Conservation (phyloP, 805 yeast genomes). For the Candida ortonii region DNA sequence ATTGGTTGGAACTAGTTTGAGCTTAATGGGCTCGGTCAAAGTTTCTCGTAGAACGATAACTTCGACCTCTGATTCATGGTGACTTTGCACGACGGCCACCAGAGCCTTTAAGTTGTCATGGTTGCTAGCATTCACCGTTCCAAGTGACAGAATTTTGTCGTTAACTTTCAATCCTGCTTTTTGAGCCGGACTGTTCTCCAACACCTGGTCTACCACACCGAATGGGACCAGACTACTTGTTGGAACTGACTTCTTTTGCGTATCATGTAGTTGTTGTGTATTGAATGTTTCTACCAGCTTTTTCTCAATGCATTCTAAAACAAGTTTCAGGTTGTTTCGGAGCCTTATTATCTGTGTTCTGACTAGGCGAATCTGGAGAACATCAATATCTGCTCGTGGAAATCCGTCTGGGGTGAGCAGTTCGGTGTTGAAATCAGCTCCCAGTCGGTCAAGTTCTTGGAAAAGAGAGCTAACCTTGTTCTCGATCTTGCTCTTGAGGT, state of each 20-base stretch:
- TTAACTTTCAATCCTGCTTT: conserved; percentile 47
- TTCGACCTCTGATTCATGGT: conserved; percentile 20
- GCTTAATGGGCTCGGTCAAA: conserved; percentile 19
- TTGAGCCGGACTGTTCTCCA: conserved; percentile 53
- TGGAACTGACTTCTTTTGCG: neutral
- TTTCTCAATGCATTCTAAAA: conserved; percentile 46
- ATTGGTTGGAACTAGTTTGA: conserved; percentile 43
- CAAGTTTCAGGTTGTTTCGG: conserved; percentile 61
- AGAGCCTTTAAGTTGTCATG: conserved; percentile 48
- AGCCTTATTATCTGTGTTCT: conserved; percentile 65
- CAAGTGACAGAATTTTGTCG: conserved; percentile 58
- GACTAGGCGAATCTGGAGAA: conserved; percentile 60
- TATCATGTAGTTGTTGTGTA: conserved; percentile 8
- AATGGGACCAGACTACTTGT: conserved; percentile 41
- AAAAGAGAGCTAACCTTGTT: conserved; percentile 39
- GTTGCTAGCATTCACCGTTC: conserved; percentile 47
- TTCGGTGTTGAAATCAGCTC: conserved; percentile 57
- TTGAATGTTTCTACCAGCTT: conserved; percentile 41
- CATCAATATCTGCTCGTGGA: conserved; percentile 82
- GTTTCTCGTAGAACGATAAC: conserved; percentile 25
- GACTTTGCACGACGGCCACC: conserved; percentile 41
- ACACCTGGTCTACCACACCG: conserved; percentile 52
- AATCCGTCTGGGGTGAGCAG: conserved; percentile 73
- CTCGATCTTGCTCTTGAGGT: conserved; percentile 40
- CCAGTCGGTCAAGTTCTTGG: conserved; percentile 36